Base-by-base conservation (phyloP, 345 rosid species). In the Eutrema yunnanense region DNA sequence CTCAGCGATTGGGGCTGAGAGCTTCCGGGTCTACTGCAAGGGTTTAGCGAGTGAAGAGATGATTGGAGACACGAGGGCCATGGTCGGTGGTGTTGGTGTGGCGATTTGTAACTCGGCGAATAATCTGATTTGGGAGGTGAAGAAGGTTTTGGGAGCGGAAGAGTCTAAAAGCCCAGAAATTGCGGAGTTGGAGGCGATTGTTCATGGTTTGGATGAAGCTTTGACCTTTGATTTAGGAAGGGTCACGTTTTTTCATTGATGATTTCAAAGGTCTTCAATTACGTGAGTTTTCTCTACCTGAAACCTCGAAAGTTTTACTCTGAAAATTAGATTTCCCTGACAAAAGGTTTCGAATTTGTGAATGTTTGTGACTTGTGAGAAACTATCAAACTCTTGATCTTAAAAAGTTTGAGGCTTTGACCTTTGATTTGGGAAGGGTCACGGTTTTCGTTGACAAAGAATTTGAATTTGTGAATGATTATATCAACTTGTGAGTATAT, bases 131-230 rank as follows among this genome's bases (percentile, higher is more conserved):
- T 78, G 87, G 49, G 86, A 82, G 22, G 41, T 84, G 42, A 60
- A 51, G 5, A 86, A 83, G 38, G 72, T 62, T 52, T 49, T 83
- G 71, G 72, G 56, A 13, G 80, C 64, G 0, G 80, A 62, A 8
- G 71, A 76, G 44, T 60, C 64, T 42, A 76, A 72, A 76, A 80
- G 78, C 63, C 44, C 60, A 11, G 68, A 65, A 13, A 79, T 73
- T 41, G 86, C 85, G 0, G 92, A 79, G 54, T 10, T 81, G n/a
- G 78, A 82, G 46, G 91, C 88, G 9, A 61, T 91, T 72, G 60
- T 89, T 69, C 87, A 82, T 76, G 97, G 90, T 22, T 81, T 92
- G 9, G 80, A 78, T 43, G 86, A 82, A n/a, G 95, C 90, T 19
- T 71, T 82, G 49, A 46, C 59, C 63, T 78, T 89, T 85, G 87